Percentiles rank a stretch among this genome's conserved stretches.
Conservation (phyloP, 1,284 basidiomycete genomes). For the Tilletiopsis washingtonensis region DNA sequence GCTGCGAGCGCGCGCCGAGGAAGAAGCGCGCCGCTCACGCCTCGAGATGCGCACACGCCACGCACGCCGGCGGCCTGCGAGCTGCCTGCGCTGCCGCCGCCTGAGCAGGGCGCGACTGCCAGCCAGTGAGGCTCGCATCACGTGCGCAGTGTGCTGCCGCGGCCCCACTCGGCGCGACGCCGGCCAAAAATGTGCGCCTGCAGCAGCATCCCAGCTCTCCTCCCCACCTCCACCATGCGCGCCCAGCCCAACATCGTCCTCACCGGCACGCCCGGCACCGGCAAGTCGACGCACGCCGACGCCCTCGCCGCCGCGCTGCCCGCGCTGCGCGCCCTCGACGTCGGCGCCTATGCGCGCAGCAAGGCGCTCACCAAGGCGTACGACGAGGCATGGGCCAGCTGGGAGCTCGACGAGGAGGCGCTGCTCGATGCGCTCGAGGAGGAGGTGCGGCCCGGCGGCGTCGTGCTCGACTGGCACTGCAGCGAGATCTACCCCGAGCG, state of each 20-base stretch:
- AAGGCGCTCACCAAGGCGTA: conserved; percentile 73
- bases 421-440: conserved; percentile 40
- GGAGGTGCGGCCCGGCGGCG: conserved; percentile 52
- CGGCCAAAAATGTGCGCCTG: too few species aligned
- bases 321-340: conserved; percentile 63
- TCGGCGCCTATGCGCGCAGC: conserved; percentile 81
- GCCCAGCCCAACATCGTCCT: conserved; percentile 86
- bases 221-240: too few species aligned
- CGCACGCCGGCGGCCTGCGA: too few species aligned
- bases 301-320: conserved; percentile 15
- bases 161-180: too few species aligned
- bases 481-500: conserved; percentile 90
- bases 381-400: conserved; percentile 89
- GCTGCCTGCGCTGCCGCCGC: too few species aligned
- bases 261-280: conserved; percentile 76
- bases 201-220: too few species aligned
- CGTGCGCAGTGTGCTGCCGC: too few species aligned
- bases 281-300: conserved; percentile 79
- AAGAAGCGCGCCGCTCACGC: too few species aligned
- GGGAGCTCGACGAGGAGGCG: conserved; percentile 82
- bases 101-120: too few species aligned
- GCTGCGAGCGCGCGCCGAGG: too few species aligned
- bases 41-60: too few species aligned
- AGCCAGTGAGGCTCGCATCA: too few species aligned
- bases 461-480: conserved; percentile 95